Percentiles rank a stretch among this genome's conserved stretches.
Evolutionary conservation across 192 early-diverging fungal species (phyloP).

Genomic region (Obelidium mucronatum): DNA sequence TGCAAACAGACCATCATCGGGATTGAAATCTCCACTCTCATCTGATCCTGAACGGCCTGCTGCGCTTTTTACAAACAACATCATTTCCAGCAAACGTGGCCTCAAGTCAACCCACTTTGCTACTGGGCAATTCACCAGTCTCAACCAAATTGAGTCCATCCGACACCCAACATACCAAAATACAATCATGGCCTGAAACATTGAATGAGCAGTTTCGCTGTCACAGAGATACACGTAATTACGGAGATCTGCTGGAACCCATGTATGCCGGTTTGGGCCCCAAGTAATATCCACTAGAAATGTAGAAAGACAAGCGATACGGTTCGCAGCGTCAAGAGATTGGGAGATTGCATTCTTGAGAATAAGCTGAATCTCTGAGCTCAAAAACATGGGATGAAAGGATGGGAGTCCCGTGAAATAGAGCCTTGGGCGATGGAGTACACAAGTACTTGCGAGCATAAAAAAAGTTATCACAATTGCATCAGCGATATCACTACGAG

Average conservation of each 20-base stretch:
- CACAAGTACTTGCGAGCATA: background rate
- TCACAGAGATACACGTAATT: too few relatives aligned
- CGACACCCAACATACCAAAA: background rate
- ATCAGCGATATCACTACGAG: background rate
- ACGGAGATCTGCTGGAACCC: too few relatives aligned
- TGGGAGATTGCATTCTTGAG: background rate
- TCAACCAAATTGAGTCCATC: background rate
- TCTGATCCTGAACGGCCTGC: background rate
- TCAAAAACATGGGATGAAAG: background rate
- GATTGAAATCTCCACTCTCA: too few relatives aligned
- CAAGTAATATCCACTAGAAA: background rate
- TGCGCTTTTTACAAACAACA: background rate
- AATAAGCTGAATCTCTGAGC: background rate
- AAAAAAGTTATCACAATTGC: background rate
- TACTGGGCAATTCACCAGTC: background rate
- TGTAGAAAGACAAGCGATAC: background rate
- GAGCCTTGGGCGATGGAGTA: conserved; percentile 9
- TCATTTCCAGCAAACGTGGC: background rate
- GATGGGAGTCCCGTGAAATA: background rate
- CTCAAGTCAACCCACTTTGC: background rate
- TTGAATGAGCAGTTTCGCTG: background rate
- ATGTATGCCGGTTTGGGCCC: too few relatives aligned
- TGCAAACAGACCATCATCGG: background rate
- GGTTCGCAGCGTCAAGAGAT: background rate
- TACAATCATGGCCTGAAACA: background rate